phyloP scores from a whole-genome alignment of 1,284 basidiomycete species.

The Xanthoconium separans region DNA sequence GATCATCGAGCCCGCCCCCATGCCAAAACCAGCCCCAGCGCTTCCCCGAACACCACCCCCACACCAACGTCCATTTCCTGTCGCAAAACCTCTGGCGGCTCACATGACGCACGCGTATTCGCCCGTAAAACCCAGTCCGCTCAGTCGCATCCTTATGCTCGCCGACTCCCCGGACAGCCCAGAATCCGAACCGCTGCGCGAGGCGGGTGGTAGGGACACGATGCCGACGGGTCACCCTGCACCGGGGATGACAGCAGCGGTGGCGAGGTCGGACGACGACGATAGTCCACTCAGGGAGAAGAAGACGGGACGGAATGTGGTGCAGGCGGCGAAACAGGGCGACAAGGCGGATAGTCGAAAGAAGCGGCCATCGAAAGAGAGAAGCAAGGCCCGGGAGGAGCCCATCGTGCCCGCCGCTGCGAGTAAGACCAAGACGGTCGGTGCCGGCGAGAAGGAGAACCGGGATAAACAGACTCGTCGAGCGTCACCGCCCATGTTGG shows the following conservation, averaged over 20 bases:
- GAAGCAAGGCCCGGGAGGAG: slow-evolving; percentile 38
- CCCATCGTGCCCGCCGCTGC: slow-evolving; percentile 4
- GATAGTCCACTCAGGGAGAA: slow-evolving; percentile 46
- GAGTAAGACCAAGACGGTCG: slow-evolving; percentile 26
- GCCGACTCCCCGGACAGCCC: slow-evolving; percentile 57
- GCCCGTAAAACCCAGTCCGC: slow-evolving; percentile 70
- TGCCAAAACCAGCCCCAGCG: slow-evolving; percentile 22
- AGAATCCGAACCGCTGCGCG: slow-evolving; percentile 12
- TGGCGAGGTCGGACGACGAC: slow-evolving; percentile 8
- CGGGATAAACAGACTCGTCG: slow-evolving; percentile 27
- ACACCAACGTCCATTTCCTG: slow-evolving; percentile 50
- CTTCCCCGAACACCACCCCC: slow-evolving; percentile 31
- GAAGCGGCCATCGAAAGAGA: slow-evolving; percentile 40
- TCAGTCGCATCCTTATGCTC: slow-evolving; percentile 72
- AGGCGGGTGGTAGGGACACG: not conserved
- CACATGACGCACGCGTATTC: slow-evolving; percentile 78
- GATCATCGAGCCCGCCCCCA: slow-evolving; percentile 17
- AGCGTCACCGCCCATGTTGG: slow-evolving; percentile 13
- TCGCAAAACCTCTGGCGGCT: slow-evolving; percentile 64
- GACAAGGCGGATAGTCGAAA: slow-evolving; percentile 26
- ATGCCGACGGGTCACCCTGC: slow-evolving; percentile 6
- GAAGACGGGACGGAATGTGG: slow-evolving; percentile 33
- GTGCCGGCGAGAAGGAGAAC: slow-evolving; percentile 35
- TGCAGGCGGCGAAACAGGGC: slow-evolving; percentile 13
- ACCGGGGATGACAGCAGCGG: not conserved